phyloP scores from a whole-genome alignment of 2,329 filamentous ascomycete genomes.

The Arachnomyces sp. region DNA sequence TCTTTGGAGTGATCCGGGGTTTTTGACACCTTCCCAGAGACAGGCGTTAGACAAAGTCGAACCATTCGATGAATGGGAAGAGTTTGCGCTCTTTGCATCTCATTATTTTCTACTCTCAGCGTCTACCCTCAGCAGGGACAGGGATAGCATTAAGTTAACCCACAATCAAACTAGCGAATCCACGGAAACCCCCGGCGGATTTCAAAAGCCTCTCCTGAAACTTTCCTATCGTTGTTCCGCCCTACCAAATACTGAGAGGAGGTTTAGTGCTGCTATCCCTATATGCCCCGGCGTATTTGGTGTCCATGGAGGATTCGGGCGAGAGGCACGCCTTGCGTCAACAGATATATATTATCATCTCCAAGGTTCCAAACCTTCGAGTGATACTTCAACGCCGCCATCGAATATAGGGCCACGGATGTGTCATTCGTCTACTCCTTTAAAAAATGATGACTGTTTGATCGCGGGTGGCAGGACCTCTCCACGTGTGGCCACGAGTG shows the following conservation, averaged over 20 bases:
- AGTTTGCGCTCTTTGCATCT: constrained; percentile 74
- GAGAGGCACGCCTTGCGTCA: constrained; percentile 41
- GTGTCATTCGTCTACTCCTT: constrained; percentile 67
- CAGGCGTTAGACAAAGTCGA: constrained; percentile 61
- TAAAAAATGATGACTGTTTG: constrained; percentile 53
- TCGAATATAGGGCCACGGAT: constrained; percentile 43
- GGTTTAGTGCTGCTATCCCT: constrained; percentile 54
- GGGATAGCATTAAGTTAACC: not conserved
- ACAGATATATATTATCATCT: constrained; percentile 41
- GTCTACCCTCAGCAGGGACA: constrained; percentile 26
- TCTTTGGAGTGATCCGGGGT: constrained; percentile 64
- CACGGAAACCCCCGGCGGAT: not conserved
- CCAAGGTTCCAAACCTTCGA: constrained; percentile 40
- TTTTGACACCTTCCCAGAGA: constrained; percentile 56
- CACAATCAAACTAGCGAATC: not conserved
- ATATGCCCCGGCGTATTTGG: constrained; percentile 26
- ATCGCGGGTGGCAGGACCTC: constrained; percentile 73
- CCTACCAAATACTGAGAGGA: constrained; percentile 42
- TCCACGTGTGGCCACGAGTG: constrained; percentile 58
- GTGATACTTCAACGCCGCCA: constrained; percentile 38
- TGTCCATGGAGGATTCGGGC: constrained; percentile 36
- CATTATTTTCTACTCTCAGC: constrained; percentile 79
- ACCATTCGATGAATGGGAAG: constrained; percentile 93
- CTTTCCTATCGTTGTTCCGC: constrained; percentile 19
- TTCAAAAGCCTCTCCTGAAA: constrained; percentile 7